phyloP scores from a whole-genome alignment of 2,329 filamentous ascomycete species.

The Apiospora kogelbergensis region DNA sequence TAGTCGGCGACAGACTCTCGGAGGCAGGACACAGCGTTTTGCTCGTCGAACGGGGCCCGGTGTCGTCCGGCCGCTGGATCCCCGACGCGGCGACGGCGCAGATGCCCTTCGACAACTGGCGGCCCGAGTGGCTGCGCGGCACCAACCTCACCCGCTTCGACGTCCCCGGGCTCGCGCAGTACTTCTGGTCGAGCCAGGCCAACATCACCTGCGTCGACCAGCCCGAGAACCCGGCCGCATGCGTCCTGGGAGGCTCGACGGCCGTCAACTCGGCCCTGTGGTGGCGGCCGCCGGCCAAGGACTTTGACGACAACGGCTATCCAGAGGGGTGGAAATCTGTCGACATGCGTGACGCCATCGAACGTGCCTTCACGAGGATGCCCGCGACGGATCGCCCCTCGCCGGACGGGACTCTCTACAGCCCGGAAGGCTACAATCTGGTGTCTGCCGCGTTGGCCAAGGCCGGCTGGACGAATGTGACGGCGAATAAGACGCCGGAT shows the following conservation, averaged over 20 bases:
- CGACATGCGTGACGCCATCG: conserved; percentile 59
- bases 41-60: conserved; percentile 59
- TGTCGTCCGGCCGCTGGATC: conserved; percentile 64
- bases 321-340: conserved; percentile 68
- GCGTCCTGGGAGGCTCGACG: too few relatives aligned
- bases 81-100: conserved; percentile 54
- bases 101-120: too few relatives aligned
- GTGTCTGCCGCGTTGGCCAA: too few relatives aligned
- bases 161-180: conserved; percentile 68
- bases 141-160: conserved; percentile 69
- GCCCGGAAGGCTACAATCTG: conserved; percentile 30
- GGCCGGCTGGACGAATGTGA: too few relatives aligned
- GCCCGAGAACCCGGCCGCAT: too few relatives aligned
- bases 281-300: too few relatives aligned
- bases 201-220: too few relatives aligned
- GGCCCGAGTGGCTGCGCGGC: conserved; percentile 53
- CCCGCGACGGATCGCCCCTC: conserved; percentile 68
- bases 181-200: conserved; percentile 36
- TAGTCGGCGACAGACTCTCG: conserved; percentile 51
- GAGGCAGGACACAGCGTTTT: conserved; percentile 65
- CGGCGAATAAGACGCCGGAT: too few relatives aligned
- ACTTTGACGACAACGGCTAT: conserved; percentile 55
- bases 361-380: conserved; percentile 67
- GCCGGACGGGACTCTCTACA: conserved; percentile 64
- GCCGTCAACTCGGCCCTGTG: too few relatives aligned